Conservation (phyloP, 306 rosid species). For the Cicer bijugum region DNA sequence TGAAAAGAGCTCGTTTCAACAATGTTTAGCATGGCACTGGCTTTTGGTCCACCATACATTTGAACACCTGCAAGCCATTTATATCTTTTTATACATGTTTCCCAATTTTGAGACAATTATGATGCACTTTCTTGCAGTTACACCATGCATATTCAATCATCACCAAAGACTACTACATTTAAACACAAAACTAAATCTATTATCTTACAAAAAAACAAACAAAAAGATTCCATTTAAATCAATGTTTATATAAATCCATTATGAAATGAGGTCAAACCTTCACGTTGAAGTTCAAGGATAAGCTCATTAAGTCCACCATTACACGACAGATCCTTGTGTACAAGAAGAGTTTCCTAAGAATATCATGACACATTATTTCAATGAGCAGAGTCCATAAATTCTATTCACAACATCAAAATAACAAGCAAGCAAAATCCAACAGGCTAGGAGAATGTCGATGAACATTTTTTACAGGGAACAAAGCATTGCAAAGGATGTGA, state of each 20-base stretch:
- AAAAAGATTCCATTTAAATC: conserved; percentile 29
- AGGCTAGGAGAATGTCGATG: not conserved
- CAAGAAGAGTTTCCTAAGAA: conserved; percentile 82
- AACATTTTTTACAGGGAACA: not conserved
- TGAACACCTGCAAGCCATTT: conserved; percentile 64
- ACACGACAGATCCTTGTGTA: conserved; percentile 69
- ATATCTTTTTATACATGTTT: not conserved
- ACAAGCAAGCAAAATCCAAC: conserved; percentile 18
- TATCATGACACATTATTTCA: conserved; percentile 34
- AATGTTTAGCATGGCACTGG: conserved; percentile 60
- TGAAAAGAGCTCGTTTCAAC: conserved; percentile 60
- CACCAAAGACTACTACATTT: conserved; percentile 14
- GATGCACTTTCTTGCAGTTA: conserved; percentile 25
- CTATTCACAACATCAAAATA: conserved; percentile 2
- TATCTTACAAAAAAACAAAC: not conserved
- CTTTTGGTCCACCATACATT: conserved; percentile 78
- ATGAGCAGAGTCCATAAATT: conserved; percentile 16
- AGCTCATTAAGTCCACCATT: conserved; percentile 61
- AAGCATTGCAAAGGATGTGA: conserved; percentile 25
- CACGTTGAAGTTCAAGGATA: conserved; percentile 59
- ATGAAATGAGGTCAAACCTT: conserved; percentile 57
- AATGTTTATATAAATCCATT: conserved; percentile 30
- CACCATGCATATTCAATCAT: not conserved
- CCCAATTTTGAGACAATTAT: not conserved
- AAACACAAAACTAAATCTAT: conserved; percentile 1